phyloP scores from a whole-genome alignment of 805 yeast species.

The Geotrichum ghanense region DNA sequence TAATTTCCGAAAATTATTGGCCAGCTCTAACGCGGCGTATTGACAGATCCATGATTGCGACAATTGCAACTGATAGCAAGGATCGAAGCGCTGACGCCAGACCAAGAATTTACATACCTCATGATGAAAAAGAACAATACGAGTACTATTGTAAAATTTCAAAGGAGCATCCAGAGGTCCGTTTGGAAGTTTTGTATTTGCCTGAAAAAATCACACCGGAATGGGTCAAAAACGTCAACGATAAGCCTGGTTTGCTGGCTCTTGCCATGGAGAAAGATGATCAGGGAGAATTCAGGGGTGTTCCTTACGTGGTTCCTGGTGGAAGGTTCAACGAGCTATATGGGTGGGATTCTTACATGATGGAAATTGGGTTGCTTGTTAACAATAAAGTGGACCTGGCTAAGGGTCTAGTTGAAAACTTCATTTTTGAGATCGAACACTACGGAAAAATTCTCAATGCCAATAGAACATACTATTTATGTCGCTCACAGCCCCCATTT shows the following conservation, averaged over 20 bases:
- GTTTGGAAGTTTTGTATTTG: constrained; percentile 63
- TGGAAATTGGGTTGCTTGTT: constrained; percentile 65
- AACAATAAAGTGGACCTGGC: constrained; percentile 61
- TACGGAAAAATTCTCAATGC: constrained; percentile 93
- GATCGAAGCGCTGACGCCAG: constrained; percentile 50
- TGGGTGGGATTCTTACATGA: constrained; percentile 98
- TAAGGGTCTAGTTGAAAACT: constrained; percentile 83
- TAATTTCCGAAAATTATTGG: constrained; percentile 76
- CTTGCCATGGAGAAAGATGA: constrained; percentile 55
- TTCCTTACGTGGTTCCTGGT: constrained; percentile 92
- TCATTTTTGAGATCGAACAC: constrained; percentile 77
- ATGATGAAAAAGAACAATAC: constrained; percentile 55
- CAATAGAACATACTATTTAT: constrained; percentile 79
- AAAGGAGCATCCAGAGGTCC: constrained; percentile 39
- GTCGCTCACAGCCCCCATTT: constrained; percentile 95
- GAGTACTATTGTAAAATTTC: constrained; percentile 52
- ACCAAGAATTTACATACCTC: constrained; percentile 73
- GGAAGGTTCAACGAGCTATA: constrained; percentile 93
- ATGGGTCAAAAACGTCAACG: constrained; percentile 63
- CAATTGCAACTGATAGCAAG: constrained; percentile 71
- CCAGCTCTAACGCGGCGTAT: constrained; percentile 59
- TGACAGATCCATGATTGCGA: constrained; percentile 47
- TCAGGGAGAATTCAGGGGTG: constrained; percentile 43
- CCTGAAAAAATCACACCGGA: constrained; percentile 70
- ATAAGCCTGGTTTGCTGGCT: constrained; percentile 77